phyloP scores from a whole-genome alignment of 2,329 filamentous ascomycete genomes.

The Daldinia sp. region DNA sequence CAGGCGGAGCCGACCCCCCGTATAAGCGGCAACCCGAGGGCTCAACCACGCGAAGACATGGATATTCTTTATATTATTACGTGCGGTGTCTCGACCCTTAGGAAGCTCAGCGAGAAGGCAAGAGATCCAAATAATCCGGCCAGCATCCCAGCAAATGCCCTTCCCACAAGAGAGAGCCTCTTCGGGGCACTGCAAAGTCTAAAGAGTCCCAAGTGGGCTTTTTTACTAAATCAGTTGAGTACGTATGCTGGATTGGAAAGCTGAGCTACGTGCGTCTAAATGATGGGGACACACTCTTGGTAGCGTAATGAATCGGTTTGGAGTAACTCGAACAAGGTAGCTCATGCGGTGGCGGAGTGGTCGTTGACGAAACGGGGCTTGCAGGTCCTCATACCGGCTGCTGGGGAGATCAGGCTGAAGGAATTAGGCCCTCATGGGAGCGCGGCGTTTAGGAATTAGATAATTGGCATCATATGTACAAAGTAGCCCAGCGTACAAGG shows the following conservation, averaged over 20 bases:
- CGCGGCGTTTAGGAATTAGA: conserved; percentile 43
- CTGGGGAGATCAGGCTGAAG: conserved; percentile 30
- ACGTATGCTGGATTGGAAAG: conserved; percentile 64
- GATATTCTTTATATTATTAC: conserved; percentile 74
- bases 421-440: conserved; percentile 31
- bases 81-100: conserved; percentile 75
- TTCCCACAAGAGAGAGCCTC: conserved; percentile 76
- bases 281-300: neutral
- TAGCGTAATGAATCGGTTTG: conserved; percentile 2
- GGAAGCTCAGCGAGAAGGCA: conserved; percentile 75
- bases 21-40: conserved; percentile 51
- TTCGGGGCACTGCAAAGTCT: conserved; percentile 73
- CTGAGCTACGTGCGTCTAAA: conserved; percentile 33
- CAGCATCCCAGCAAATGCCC: conserved; percentile 68
- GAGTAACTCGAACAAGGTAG: conserved; percentile 17
- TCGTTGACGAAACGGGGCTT: conserved; percentile 11
- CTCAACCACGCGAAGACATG: conserved; percentile 58
- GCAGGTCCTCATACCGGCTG: conserved; percentile 12
- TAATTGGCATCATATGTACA: conserved; percentile 39
- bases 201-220: conserved; percentile 70
- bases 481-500: conserved; percentile 35
- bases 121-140: conserved; percentile 66
- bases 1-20: conserved; percentile 66
- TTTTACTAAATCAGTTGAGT: conserved; percentile 76
- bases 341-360: conserved; percentile 12